phyloP scores from a whole-genome alignment of 257 asterid species.

The Cynanchum wilfordii region DNA sequence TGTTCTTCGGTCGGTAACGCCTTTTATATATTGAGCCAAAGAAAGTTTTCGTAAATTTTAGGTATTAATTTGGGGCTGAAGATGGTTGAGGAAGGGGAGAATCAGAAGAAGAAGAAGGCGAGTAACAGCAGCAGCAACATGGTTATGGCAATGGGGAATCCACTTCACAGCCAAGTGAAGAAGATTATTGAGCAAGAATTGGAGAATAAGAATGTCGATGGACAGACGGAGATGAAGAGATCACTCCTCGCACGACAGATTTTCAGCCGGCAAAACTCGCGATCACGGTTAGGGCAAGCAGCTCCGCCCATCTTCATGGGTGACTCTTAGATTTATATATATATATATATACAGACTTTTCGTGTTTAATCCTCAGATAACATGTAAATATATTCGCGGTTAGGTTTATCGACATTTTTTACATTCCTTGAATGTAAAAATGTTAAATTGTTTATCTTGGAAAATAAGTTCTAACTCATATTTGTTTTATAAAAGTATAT shows the following conservation, averaged over 20 bases:
- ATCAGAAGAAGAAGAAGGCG: not conserved
- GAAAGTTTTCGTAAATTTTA: not conserved
- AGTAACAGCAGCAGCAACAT: not conserved
- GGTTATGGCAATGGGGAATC: not conserved
- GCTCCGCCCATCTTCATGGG: constrained; percentile 17
- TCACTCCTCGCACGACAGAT: constrained; percentile 11
- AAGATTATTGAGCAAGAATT: constrained; percentile 31
- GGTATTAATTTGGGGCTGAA: too few relatives aligned
- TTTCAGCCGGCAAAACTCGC: constrained; percentile 25
- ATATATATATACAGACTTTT: too few relatives aligned
- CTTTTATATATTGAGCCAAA: not conserved
- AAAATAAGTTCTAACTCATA: too few relatives aligned
- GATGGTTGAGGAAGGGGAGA: not conserved
- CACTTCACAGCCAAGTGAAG: constrained; percentile 33
- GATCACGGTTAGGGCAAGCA: constrained; percentile 29
- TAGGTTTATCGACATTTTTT: too few relatives aligned
- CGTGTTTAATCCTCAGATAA: not conserved
- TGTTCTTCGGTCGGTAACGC: too few relatives aligned
- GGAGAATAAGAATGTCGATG: constrained; percentile 17
- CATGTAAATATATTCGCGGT: too few relatives aligned
- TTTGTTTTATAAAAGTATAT: too few relatives aligned
- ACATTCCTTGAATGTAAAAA: too few relatives aligned
- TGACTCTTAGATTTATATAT: not conserved
- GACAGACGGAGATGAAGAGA: constrained; percentile 6
- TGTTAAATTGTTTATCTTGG: too few relatives aligned